phyloP scores from a whole-genome alignment of 805 yeast genomes.

The Zygotorulaspora florentina region DNA sequence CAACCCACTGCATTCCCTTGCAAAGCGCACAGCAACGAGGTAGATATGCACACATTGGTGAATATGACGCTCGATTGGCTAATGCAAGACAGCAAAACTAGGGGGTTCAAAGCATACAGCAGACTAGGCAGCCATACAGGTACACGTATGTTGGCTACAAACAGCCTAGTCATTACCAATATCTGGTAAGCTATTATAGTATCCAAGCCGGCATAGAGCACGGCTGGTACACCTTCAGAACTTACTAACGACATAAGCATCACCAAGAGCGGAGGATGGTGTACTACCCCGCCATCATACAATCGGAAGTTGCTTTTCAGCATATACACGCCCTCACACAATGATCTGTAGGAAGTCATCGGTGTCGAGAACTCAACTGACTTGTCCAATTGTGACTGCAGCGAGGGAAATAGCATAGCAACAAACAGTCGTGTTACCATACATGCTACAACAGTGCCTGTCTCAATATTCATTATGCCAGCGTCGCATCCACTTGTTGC shows the following conservation, averaged over 20 bases:
- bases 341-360: slow-evolving; percentile 38
- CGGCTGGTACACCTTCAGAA: slow-evolving; percentile 12
- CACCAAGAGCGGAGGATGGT: slow-evolving; percentile 77
- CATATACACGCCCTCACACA: slow-evolving; percentile 66
- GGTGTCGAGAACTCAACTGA: slow-evolving; percentile 36
- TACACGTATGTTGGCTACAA: slow-evolving; percentile 17
- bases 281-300: slow-evolving; percentile 81
- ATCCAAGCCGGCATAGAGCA: slow-evolving; percentile 59
- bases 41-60: slow-evolving; percentile 53
- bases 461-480: slow-evolving; percentile 10
- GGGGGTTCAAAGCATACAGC: slow-evolving; percentile 75
- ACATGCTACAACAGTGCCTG: slow-evolving; percentile 16
- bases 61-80: slow-evolving; percentile 65
- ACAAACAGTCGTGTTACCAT: slow-evolving; percentile 20
- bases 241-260: slow-evolving; percentile 30
- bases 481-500: neutral
- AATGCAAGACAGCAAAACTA: slow-evolving; percentile 61
- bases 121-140: slow-evolving; percentile 47
- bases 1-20: slow-evolving; percentile 40
- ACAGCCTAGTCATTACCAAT: slow-evolving; percentile 41
- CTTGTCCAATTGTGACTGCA: slow-evolving; percentile 27
- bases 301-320: slow-evolving; percentile 53
- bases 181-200: slow-evolving; percentile 52
- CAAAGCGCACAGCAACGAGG: slow-evolving; percentile 44
- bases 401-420: slow-evolving; percentile 24